phyloP scores from a whole-genome alignment of 768 basidiomycete species.

The Amylocystis lapponica region DNA sequence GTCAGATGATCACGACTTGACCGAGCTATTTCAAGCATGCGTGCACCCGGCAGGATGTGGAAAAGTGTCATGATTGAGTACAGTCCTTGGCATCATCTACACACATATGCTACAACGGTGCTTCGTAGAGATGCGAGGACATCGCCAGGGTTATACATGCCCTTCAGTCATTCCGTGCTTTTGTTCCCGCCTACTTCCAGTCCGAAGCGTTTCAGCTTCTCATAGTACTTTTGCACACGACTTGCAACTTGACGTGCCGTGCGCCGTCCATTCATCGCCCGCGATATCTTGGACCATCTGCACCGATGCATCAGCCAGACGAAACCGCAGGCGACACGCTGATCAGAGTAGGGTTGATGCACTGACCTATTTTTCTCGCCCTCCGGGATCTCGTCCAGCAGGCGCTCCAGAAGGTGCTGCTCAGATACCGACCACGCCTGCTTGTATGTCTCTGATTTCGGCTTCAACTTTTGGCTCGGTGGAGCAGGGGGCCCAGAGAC shows the following conservation, averaged over 20 bases:
- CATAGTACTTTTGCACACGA: constrained; percentile 84
- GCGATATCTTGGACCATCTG: constrained; percentile 79
- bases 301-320: constrained; percentile 6
- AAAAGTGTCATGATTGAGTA: too few species aligned
- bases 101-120: too few species aligned
- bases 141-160: too few species aligned
- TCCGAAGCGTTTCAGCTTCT: constrained; percentile 75
- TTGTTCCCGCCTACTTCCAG: constrained; percentile 33
- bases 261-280: constrained; percentile 70
- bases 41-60: too few species aligned
- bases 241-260: constrained; percentile 86
- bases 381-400: constrained; percentile 71
- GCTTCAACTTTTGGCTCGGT: constrained; percentile 23
- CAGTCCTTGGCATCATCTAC: too few species aligned
- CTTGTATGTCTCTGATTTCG: constrained; percentile 74
- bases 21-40: neutral
- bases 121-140: too few species aligned
- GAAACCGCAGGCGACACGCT: too few species aligned
- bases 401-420: constrained; percentile 69
- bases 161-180: neutral
- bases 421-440: constrained; percentile 73
- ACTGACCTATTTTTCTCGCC: constrained; percentile 69
- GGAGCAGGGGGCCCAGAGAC: constrained; percentile 1
- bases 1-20: neutral
- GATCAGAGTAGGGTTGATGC: neutral